phyloP scores from a whole-genome alignment of 2,329 filamentous ascomycete species.

The Aulographum hederae region DNA sequence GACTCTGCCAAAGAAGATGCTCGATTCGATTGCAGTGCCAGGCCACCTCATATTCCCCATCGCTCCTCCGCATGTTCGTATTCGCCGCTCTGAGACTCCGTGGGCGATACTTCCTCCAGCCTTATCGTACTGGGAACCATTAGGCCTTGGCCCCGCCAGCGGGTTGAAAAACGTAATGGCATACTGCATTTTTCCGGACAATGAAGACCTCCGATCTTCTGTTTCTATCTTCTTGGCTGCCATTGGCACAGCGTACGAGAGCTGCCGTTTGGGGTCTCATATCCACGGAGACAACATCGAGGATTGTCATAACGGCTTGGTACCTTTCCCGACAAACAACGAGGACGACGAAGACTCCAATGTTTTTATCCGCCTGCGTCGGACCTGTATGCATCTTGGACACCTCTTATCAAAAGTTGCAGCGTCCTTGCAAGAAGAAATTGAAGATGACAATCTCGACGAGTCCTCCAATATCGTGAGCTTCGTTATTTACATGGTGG shows the following conservation, averaged over 20 bases:
- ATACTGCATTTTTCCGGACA: constrained; percentile 52
- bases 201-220: constrained; percentile 42
- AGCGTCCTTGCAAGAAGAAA: background rate
- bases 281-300: constrained; percentile 20
- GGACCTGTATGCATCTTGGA: constrained; percentile 20
- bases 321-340: constrained; percentile 6
- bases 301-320: constrained; percentile 19
- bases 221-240: constrained; percentile 47
- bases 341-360: background rate
- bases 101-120: constrained; percentile 60
- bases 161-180: constrained; percentile 54
- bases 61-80: constrained; percentile 49
- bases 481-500: constrained; percentile 59
- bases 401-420: constrained; percentile 17
- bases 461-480: constrained; percentile 31
- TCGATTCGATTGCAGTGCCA: too few species aligned
- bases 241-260: constrained; percentile 54
- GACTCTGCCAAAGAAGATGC: too few species aligned
- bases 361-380: constrained; percentile 11
- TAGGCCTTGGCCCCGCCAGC: constrained; percentile 54
- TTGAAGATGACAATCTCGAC: constrained; percentile 5
- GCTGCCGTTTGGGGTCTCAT: constrained; percentile 52
- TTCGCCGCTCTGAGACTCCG: constrained; percentile 49
- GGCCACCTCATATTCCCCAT: constrained; percentile 36
- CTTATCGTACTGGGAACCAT: constrained; percentile 62